Conservation (phyloP, 202 grass and related monocot genomes). For the Dendrocalamus latiflorus region DNA sequence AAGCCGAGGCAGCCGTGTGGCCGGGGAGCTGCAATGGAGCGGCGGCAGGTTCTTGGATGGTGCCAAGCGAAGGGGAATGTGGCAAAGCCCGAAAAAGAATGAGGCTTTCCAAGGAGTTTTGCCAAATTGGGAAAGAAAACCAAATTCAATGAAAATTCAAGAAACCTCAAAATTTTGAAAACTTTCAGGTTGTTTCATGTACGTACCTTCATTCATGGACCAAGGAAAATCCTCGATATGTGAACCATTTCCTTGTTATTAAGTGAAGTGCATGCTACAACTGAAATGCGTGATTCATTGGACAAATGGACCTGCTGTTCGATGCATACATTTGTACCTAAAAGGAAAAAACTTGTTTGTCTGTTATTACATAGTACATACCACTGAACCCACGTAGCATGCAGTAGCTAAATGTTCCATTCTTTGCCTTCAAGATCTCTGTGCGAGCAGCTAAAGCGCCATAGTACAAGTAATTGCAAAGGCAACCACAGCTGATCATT, state of each 20-base stretch:
- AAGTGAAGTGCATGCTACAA: background rate
- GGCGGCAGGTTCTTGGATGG: too few species aligned
- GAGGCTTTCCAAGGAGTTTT: too few species aligned
- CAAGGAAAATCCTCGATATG: background rate
- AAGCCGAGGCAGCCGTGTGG: too few species aligned
- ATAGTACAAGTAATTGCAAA: conserved; percentile 43
- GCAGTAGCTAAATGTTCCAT: conserved; percentile 34
- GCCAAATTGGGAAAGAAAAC: too few species aligned
- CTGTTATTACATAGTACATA: background rate
- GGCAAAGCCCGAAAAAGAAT: too few species aligned
- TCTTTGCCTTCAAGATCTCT: conserved; percentile 40
- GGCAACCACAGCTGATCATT: background rate
- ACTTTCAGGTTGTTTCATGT: background rate
- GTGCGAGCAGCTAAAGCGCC: conserved; percentile 29
- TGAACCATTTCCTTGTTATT: background rate
- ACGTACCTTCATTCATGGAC: background rate
- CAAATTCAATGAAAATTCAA: too few species aligned
- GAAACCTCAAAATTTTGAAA: too few species aligned
- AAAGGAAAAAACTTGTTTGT: background rate
- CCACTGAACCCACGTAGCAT: conserved; percentile 32
- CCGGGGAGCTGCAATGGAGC: too few species aligned
- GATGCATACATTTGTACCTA: too few species aligned
- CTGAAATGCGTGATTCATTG: too few species aligned
- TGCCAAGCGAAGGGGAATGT: too few species aligned
- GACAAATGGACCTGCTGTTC: too few species aligned